Evolutionary conservation across 2,329 filamentous ascomycete genomes (phyloP).

Genomic region (Colletotrichum higginsianum): DNA sequence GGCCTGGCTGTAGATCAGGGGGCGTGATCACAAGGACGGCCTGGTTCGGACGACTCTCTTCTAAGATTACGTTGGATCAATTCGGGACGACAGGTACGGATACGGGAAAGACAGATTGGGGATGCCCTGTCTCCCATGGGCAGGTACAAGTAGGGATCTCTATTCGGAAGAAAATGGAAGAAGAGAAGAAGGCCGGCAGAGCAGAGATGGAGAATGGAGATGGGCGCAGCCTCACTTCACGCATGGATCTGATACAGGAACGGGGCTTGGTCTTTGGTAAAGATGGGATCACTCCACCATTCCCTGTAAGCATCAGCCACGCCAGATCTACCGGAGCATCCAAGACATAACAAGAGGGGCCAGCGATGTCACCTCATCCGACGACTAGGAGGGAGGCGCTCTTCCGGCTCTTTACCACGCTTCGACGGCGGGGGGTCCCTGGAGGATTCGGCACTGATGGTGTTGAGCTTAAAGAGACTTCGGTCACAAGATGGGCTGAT

Average conservation of each 20-base stretch:
- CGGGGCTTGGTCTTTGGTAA: constrained; percentile 17
- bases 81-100: constrained; percentile 34
- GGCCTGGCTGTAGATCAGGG: constrained; percentile 41
- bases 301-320: constrained; percentile 17
- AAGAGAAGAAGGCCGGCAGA: neutral
- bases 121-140: neutral
- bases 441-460: constrained; percentile 18
- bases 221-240: constrained; percentile 12
- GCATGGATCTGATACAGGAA: constrained; percentile 27
- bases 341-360: neutral
- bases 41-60: constrained; percentile 17
- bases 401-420: neutral
- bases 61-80: constrained; percentile 19
- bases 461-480: constrained; percentile 42
- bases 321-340: constrained; percentile 19
- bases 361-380: constrained; percentile 34
- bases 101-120: constrained; percentile 11
- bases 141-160: neutral
- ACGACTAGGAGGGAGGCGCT: constrained; percentile 22
- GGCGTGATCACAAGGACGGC: constrained; percentile 37
- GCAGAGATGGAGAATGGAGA: constrained; percentile 12
- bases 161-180: constrained; percentile 15
- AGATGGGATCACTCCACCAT: constrained; percentile 17
- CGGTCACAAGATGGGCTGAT: constrained; percentile 26
- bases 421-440: constrained; percentile 12